Conservation (phyloP, 352 stramenopile genomes). For the Vaucheria bursata region DNA sequence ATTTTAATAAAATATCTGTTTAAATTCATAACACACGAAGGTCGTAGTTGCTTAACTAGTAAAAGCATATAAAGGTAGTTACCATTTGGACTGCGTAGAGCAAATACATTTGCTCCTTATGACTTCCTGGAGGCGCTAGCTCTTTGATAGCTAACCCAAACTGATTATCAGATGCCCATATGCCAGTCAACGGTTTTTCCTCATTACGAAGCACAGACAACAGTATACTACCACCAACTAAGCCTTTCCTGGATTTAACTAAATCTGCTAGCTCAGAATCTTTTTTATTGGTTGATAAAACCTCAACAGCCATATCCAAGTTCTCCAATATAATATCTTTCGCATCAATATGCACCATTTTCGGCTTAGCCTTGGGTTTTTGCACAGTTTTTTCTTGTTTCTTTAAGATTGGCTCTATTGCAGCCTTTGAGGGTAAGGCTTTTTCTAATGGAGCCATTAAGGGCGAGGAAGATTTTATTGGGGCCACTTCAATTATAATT, state of each 20-base stretch:
- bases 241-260: conserved; percentile 15
- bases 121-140: too few species aligned
- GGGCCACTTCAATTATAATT: too few species aligned
- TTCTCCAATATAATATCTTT: conserved; percentile 12
- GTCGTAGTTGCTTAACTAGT: too few species aligned
- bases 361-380: conserved; percentile 18
- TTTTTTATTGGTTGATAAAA: conserved; percentile 16
- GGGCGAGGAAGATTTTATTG: too few species aligned
- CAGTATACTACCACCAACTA: conserved; percentile 21
- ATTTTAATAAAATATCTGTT: too few species aligned
- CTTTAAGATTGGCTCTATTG: conserved; percentile 2
- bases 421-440: not conserved
- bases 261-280: conserved; percentile 26
- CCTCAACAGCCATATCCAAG: conserved; percentile 18
- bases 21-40: too few species aligned
- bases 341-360: conserved; percentile 16
- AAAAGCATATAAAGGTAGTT: too few species aligned
- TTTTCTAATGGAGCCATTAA: too few species aligned
- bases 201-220: conserved; percentile 7
- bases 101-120: too few species aligned
- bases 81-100: too few species aligned
- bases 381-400: conserved; percentile 5
- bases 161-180: conserved; percentile 17
- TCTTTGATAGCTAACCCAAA: conserved; percentile 26
- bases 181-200: conserved; percentile 13